Evolutionary conservation across 2,329 filamentous ascomycete genomes (phyloP), one percentile per base, ranked within the genome.

Genomic region (Cucurbitaria berberidis): DNA sequence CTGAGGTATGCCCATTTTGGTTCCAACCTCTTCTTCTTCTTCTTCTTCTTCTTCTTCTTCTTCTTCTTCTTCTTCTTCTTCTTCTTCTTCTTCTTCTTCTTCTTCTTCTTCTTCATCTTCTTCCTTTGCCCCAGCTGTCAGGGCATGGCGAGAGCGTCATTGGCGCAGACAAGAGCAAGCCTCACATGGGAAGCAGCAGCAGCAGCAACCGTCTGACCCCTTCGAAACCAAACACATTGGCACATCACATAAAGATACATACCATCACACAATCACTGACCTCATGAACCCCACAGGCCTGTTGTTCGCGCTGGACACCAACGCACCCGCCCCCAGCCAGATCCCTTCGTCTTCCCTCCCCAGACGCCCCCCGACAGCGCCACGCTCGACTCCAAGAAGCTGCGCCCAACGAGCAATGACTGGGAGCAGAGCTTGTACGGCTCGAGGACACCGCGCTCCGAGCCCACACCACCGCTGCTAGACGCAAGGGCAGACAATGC

Each of bases 311-410:
- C 72, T 41, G 70, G 62, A 24, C 68, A 74, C 55, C 70, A 73
- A 54, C 70, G 73, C 53, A 55, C 49, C 27, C 73, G 62, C 27
- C 64, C 70, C 7, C 59, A 64, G 46, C 71, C 70, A 22, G 68
- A 73, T 40, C 68, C 74, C 45, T 74, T 76, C 56, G 64, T 73
- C 64, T 74, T 76, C 56, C 74, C 71, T n/a, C 69, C 72, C 21
- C 67, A 71, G 55, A 74, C 72, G 24, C 73, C 73, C 21, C 71
- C 72, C 41, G 74, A 76, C 62, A 72, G 73, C 59, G 67, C 69
- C 34, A 67, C 62, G 1, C 58, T 66, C 64, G 73, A 71, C 56
- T 57, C 60, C n/a, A n/a, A n/a, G 38, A 61, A 58, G 24, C 54
- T 66, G 45, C 66, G 64, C n/a, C 62, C 69, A 13, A 41, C 62